Evolutionary conservation across 2,329 filamentous ascomycete genomes (phyloP).

Genomic region (Alternaria hordeiaustralica): DNA sequence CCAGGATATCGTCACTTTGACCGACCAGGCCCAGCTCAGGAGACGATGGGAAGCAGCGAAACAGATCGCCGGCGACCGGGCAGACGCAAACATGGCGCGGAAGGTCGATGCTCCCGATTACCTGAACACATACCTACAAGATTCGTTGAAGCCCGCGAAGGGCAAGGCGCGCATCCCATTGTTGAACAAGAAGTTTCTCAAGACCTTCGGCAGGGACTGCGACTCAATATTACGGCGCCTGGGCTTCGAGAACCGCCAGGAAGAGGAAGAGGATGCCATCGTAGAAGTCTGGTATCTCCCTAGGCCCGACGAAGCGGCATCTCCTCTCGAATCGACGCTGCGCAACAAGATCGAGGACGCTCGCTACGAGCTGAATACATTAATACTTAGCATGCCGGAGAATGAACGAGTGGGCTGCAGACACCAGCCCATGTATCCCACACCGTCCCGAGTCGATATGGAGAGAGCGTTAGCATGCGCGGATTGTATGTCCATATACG

Average conservation of each 20-base stretch:
- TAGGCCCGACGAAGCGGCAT: conserved; percentile 24
- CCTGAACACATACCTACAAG: conserved; percentile 65
- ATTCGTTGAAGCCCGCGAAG: conserved; percentile 60
- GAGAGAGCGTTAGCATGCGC: conserved; percentile 46
- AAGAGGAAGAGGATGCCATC: conserved; percentile 42
- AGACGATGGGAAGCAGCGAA: conserved; percentile 62
- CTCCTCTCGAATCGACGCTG: conserved; percentile 29
- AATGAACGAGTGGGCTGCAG: conserved; percentile 37
- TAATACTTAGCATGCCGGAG: conserved; percentile 54
- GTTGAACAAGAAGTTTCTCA: conserved; percentile 68
- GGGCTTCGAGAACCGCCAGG: conserved; percentile 57
- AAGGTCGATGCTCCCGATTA: conserved; percentile 63
- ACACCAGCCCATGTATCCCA: conserved; percentile 38
- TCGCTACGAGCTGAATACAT: conserved; percentile 62
- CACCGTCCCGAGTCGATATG: conserved; percentile 50
- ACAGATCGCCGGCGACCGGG: conserved; percentile 59
- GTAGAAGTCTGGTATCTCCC: conserved; percentile 44
- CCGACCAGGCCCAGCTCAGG: conserved; percentile 59
- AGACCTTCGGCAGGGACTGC: conserved; percentile 69
- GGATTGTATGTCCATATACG: conserved; percentile 38
- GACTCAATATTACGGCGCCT: conserved; percentile 63
- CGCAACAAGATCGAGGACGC: conserved; percentile 62
- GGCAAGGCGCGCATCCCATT: conserved; percentile 63
- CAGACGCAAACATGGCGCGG: conserved; percentile 58
- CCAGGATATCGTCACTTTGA: conserved; percentile 59